A percentile compares a stretch with the other conserved stretches of the same genome.
These are phyloP conservation scores for Cyberlindnera subsufficiens DNA, from an alignment of 805 yeast species.

Conservation along the genomic window DNA sequence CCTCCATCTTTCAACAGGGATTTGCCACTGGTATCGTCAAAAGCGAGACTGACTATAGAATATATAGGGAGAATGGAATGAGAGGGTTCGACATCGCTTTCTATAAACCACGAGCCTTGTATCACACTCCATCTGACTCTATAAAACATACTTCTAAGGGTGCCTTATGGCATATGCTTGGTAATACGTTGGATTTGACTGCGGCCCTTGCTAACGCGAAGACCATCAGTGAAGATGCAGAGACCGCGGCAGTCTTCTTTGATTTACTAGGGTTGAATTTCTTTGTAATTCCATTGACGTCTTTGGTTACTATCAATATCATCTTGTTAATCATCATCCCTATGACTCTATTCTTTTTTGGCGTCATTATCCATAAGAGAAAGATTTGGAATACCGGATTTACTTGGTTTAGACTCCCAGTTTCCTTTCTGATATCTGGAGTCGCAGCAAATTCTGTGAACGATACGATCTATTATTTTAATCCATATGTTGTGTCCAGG, in stretches of 20 bases:
- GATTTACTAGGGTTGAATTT: conserved; percentile 59
- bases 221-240: conserved; percentile 26
- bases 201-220: conserved; percentile 36
- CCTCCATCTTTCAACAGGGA: conserved; percentile 79
- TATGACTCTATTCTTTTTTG: conserved; percentile 38
- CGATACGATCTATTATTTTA: conserved; percentile 33
- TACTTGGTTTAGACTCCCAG: conserved; percentile 51
- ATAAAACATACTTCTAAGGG: conserved; percentile 57
- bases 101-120: conserved; percentile 74
- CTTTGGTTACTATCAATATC: conserved; percentile 47
- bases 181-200: conserved; percentile 59
- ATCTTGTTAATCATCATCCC: conserved; percentile 52
- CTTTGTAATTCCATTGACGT: conserved; percentile 44
- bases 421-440: conserved; percentile 44
- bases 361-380: conserved; percentile 41
- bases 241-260: conserved; percentile 51
- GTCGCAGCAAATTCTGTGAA: conserved; percentile 30
- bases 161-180: conserved; percentile 82
- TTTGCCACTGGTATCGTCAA: conserved; percentile 64
- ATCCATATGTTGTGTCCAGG: conserved; percentile 48
- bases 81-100: conserved; percentile 90
- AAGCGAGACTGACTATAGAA: conserved; percentile 82
- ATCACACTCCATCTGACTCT: conserved; percentile 74
- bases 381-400: conserved; percentile 45
- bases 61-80: conserved; percentile 60